Conservation (phyloP, 2,329 filamentous ascomycete species). For the Hypomyces perniciosus region DNA sequence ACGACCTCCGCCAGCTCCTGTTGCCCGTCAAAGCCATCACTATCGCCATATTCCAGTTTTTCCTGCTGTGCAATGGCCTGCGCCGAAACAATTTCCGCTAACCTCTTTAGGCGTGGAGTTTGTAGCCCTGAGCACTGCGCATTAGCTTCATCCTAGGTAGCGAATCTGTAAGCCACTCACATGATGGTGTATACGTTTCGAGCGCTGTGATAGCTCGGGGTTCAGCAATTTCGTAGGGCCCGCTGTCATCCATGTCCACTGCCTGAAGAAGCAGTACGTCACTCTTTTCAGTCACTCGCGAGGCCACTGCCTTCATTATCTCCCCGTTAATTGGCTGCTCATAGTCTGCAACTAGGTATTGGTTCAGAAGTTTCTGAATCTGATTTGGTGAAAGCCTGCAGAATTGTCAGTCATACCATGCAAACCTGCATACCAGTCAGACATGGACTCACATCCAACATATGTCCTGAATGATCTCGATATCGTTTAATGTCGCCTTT, state of each 20-base stretch:
- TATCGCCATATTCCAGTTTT: slow-evolving; percentile 58
- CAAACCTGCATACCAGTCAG: not conserved
- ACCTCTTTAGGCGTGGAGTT: slow-evolving; percentile 87
- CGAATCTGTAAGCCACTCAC: slow-evolving; percentile 47
- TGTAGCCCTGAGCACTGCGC: slow-evolving; percentile 65
- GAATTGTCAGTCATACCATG: not conserved
- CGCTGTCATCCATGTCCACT: slow-evolving; percentile 98
- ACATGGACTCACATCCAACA: slow-evolving; percentile 85
- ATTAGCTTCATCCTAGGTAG: slow-evolving; percentile 19
- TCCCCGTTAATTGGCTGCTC: slow-evolving; percentile 99
- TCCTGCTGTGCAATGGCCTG: slow-evolving; percentile 96
- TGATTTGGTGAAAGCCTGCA: slow-evolving; percentile 90
- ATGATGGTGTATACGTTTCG: slow-evolving; percentile 97
- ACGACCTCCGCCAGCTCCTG: slow-evolving; percentile 47
- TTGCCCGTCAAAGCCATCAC: slow-evolving; percentile 42
- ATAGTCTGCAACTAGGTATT: slow-evolving; percentile 97
- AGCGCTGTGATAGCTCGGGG: slow-evolving; percentile 91
- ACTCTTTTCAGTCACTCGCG: slow-evolving; percentile 94
- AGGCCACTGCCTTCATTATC: slow-evolving; percentile 99
- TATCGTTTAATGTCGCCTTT: slow-evolving; percentile 98
- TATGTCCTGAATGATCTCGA: slow-evolving; percentile 99
- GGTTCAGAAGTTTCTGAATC: slow-evolving; percentile 97
- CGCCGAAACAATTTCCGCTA: slow-evolving; percentile 96
- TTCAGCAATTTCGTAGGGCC: slow-evolving; percentile 97
- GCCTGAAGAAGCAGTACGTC: slow-evolving; percentile 89